A percentile compares a stretch with the other conserved stretches of the same genome.
phyloP scores from a whole-genome alignment of 805 yeast genomes.

The Nakazawaea populi region DNA sequence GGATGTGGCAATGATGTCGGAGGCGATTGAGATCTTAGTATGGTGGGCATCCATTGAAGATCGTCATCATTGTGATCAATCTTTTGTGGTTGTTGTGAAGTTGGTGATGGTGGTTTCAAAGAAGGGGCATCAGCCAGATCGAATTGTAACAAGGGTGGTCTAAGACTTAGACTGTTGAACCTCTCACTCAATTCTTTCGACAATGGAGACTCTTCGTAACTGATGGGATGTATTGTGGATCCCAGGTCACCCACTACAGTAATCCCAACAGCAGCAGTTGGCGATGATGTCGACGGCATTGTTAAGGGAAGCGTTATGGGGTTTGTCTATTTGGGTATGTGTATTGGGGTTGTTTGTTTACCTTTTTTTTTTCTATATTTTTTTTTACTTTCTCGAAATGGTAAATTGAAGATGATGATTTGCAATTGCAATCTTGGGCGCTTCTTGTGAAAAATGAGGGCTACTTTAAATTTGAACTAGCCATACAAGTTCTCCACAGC shows the following conservation, averaged over 20 bases:
- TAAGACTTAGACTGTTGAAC: constrained; percentile 1
- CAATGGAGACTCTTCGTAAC: constrained; percentile 1
- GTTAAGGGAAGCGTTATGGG: too few species aligned
- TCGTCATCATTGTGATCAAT: neutral
- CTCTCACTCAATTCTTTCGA: neutral
- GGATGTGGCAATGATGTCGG: neutral
- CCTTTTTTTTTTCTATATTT: neutral
- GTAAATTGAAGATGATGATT: neutral
- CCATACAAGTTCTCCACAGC: too few species aligned
- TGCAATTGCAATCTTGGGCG: too few species aligned
- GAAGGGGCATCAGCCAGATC: neutral
- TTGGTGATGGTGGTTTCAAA: neutral
- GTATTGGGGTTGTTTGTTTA: neutral
- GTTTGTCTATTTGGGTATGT: too few species aligned
- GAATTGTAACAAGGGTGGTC: neutral
- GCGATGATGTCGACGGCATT: neutral
- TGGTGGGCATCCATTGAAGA: constrained; percentile 4
- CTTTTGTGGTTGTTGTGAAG: too few species aligned
- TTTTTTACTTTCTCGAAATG: neutral
- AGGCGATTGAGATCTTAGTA: constrained; percentile 2
- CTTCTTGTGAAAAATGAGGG: too few species aligned
- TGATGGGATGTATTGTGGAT: neutral
- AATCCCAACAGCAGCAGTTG: neutral
- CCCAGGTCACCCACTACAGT: neutral
- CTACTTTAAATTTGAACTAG: too few species aligned